Evolutionary conservation across 345 rosid genomes (phyloP).

Genomic region (Pseudoturritis turrita): DNA sequence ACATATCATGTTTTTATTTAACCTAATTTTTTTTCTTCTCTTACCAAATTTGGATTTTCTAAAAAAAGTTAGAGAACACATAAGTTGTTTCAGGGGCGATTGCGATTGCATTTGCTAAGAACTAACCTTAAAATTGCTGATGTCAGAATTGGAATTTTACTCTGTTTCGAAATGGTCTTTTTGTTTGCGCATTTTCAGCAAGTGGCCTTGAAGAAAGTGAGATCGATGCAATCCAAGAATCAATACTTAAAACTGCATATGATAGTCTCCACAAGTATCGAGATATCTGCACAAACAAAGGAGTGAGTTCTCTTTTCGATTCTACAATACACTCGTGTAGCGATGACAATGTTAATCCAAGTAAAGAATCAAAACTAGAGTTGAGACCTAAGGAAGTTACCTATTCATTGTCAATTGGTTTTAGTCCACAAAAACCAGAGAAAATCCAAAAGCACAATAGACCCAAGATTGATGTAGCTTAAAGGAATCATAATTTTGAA

Average conservation of each 20-base stretch:
- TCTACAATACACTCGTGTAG: not conserved
- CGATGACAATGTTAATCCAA: not conserved
- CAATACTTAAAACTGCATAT: slow-evolving; percentile 42
- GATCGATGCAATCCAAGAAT: slow-evolving; percentile 50
- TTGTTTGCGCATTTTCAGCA: slow-evolving; percentile 16
- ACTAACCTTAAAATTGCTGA: not conserved
- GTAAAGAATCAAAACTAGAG: not conserved
- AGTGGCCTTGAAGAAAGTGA: slow-evolving; percentile 40
- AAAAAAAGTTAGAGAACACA: not conserved
- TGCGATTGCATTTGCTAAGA: not conserved
- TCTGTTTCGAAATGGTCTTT: slow-evolving; percentile 7
- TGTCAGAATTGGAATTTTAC: not conserved
- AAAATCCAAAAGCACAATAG: no score
- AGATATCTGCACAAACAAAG: slow-evolving; percentile 41
- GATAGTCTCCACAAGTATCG: slow-evolving; percentile 46
- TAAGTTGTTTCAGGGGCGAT: not conserved
- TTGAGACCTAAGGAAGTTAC: not conserved
- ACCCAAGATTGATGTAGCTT: not conserved
- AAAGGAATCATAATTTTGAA: not conserved
- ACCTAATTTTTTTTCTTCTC: not conserved
- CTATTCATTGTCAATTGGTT: not conserved
- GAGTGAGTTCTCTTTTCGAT: slow-evolving; percentile 39
- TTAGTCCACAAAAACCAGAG: not conserved
- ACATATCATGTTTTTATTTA: not conserved
- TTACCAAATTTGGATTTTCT: not conserved